These are phyloP conservation scores for Lepraria neglecta DNA, from an alignment of 495 filamentous ascomycete species.

Conservation along the genomic window DNA sequence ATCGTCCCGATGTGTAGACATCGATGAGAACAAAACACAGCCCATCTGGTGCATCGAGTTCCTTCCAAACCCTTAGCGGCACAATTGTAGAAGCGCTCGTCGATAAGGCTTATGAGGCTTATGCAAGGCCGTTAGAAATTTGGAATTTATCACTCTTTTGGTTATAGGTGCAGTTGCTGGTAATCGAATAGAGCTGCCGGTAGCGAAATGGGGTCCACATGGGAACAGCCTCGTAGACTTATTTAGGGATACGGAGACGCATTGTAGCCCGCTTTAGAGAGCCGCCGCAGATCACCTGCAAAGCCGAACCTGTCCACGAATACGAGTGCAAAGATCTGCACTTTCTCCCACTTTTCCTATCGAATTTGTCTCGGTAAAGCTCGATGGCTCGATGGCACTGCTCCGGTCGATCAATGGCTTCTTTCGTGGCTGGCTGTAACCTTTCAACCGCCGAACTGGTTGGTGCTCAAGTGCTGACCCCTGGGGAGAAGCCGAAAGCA, in stretches of 20 bases:
- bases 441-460: neutral
- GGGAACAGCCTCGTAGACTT: slow-evolving; percentile 7
- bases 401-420: neutral
- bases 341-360: neutral
- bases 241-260: neutral
- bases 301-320: slow-evolving; percentile 1
- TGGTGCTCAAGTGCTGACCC: neutral
- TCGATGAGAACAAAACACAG: too few species aligned
- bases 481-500: neutral
- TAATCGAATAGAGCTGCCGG: neutral
- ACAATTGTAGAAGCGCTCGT: too few species aligned
- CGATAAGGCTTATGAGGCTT: neutral
- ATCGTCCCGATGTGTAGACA: neutral
- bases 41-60: too few species aligned
- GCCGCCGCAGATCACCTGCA: slow-evolving; percentile 1
- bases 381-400: neutral
- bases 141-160: neutral
- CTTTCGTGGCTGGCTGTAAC: neutral
- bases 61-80: too few species aligned
- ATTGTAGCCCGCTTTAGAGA: slow-evolving; percentile 10
- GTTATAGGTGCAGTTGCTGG: neutral
- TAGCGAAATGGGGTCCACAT: neutral
- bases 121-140: slow-evolving; percentile 9
- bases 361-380: too few species aligned
- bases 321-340: slow-evolving; percentile 6